Evolutionary conservation across 208 protist species (phyloP), one percentile per base, ranked within the genome.

Genomic region (Acanthamoeba royreba): DNA sequence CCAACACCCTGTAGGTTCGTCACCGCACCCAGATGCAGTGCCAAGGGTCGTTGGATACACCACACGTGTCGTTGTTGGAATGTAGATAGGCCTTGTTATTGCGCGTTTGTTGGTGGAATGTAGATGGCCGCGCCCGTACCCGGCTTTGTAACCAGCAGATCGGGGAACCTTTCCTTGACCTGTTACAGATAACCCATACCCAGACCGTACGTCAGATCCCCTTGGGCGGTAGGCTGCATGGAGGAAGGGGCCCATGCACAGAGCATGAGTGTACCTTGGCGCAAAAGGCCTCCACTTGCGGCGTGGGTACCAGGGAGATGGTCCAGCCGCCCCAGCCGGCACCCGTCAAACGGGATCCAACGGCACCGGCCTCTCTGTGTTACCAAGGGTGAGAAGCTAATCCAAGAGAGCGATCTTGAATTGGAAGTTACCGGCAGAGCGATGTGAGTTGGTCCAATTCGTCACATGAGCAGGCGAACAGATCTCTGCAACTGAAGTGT

Each of bases 321-420:
- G 81, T 89, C 81, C 81, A 95, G 40, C 91, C 92, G 45, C 95
- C 95, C 95, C 95, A 96, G 8, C 95, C 95, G 38, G 95, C 95
- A 58, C 95, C 95, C 22, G 95, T 96, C 15, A 96, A 61, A 47
- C 95, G 53, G 15, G 88, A 94, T 22, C 95, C 94, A 5, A 93
- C 72, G 1, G 92, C 92, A 66, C 93, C 93, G 31, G 43, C 43
- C 43, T 91, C 46, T 38, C 86, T 55, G 40, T n/a, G n/a, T n/a
- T n/a, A n/a, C n/a, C n/a, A n/a, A n/a, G n/a, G n/a, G n/a, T n/a
- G n/a, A n/a, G n/a, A n/a, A n/a, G n/a, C n/a, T n/a, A n/a, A n/a
- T n/a, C n/a, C n/a, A n/a, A n/a, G 3, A 86, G 0, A 55, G 47
- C 4, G n/a, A 2, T 58, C 25, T 28, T 35, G 28, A 4, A 88